A percentile compares a stretch with the other conserved stretches of the same genome.
phyloP scores from a whole-genome alignment of 495 filamentous ascomycete genomes.

The Sphaerosporella brunnea region DNA sequence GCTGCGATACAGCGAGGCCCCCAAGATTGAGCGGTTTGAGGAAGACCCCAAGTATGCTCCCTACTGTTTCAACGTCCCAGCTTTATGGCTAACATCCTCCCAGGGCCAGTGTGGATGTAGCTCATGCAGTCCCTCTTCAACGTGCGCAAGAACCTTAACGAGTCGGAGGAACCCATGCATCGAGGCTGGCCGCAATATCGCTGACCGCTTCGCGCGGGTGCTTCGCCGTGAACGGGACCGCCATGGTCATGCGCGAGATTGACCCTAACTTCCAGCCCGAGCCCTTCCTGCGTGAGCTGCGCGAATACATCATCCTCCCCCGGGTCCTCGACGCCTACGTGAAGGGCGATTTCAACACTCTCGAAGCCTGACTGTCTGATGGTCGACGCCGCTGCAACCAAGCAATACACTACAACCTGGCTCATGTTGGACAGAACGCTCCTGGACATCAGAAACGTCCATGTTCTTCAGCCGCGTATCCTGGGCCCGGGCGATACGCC shows the following conservation, averaged over 20 bases:
- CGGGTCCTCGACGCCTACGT: conserved; percentile 97
- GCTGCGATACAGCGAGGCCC: conserved; percentile 47
- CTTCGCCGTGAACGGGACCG: conserved; percentile 95
- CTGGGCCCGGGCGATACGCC: conserved; percentile 94
- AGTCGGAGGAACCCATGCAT: conserved; percentile 94
- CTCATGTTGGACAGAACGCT: conserved; percentile 88
- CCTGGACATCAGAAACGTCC: conserved; percentile 83
- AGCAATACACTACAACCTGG: conserved; percentile 84
- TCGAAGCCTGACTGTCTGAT: conserved; percentile 90
- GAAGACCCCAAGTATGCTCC: conserved; percentile 70
- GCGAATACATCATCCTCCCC: conserved; percentile 93
- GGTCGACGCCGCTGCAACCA: conserved; percentile 80
- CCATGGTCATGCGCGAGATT: conserved; percentile 82
- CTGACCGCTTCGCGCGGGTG: conserved; percentile 83
- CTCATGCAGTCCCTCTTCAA: conserved; percentile 78
- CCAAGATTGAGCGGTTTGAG: conserved; percentile 40
- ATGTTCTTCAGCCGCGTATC: conserved; percentile 73
- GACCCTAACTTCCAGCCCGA: conserved; percentile 91
- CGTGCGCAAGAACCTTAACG: conserved; percentile 68
- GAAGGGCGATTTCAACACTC: conserved; percentile 76
- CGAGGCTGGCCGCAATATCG: conserved; percentile 78
- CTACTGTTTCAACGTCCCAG: background rate
- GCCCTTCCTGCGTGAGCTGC: conserved; percentile 78
- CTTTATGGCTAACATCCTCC: background rate
- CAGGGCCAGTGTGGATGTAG: conserved; percentile 78